phyloP scores from a whole-genome alignment of 352 stramenopile species.

The Globisporangium parvum region DNA sequence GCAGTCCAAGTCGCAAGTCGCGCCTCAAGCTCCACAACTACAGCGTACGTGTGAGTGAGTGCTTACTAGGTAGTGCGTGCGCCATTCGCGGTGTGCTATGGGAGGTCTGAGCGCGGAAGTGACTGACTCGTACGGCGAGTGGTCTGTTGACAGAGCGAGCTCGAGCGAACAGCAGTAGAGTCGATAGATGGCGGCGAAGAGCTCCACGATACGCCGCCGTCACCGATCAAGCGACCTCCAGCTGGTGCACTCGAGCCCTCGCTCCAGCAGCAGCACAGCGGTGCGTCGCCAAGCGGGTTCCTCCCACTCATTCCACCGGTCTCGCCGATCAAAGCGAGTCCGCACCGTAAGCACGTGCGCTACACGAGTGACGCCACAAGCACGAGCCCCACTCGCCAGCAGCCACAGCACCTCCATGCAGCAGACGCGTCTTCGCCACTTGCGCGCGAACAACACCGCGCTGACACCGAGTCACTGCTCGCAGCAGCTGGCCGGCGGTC shows the following conservation, averaged over 20 bases:
- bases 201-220: neutral
- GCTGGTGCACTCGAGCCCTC: neutral
- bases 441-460: too few relatives aligned
- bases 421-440: too few relatives aligned
- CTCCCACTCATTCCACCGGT: slow-evolving; percentile 36
- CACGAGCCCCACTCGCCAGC: too few relatives aligned
- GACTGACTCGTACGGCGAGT: neutral
- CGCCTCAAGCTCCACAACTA: slow-evolving; percentile 58
- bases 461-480: neutral
- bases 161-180: neutral
- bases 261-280: neutral
- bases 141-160: neutral
- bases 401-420: too few relatives aligned
- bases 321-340: slow-evolving; percentile 48
- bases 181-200: neutral
- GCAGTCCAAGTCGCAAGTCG: slow-evolving; percentile 49
- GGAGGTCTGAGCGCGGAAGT: too few relatives aligned
- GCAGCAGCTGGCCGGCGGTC: slow-evolving; percentile 2
- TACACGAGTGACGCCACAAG: slow-evolving; percentile 12
- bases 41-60: slow-evolving; percentile 20
- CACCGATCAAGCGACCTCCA: slow-evolving; percentile 4
- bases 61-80: too few relatives aligned
- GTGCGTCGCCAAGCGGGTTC: slow-evolving; percentile 1
- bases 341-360: slow-evolving; percentile 31
- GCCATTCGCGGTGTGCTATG: too few relatives aligned